Conservation (phyloP, 164 flowering plant species). For the Nelumbo lutea region DNA sequence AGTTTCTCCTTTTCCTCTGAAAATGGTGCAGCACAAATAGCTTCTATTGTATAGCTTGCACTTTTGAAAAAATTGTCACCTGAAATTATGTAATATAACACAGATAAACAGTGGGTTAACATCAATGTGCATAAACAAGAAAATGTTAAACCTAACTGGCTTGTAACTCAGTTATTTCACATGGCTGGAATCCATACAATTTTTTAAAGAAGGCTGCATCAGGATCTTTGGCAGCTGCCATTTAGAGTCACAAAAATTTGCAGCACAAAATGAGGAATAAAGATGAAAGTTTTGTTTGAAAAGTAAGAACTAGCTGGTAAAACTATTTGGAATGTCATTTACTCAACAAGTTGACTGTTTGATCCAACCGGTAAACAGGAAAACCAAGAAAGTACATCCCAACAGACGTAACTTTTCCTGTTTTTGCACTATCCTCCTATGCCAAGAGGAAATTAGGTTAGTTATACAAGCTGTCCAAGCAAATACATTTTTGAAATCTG, state of each 20-base stretch:
- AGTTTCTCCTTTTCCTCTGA: slow-evolving; percentile 70
- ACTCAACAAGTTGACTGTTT: slow-evolving; percentile 58
- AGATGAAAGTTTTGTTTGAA: neutral
- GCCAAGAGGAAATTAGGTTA: slow-evolving; percentile 6
- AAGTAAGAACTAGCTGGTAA: neutral
- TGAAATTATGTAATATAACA: slow-evolving; percentile 19
- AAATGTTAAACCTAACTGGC: slow-evolving; percentile 22
- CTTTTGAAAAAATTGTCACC: slow-evolving; percentile 97
- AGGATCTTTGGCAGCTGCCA: slow-evolving; percentile 82
- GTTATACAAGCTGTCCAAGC: neutral
- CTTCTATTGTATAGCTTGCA: slow-evolving; percentile 84
- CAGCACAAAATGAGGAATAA: slow-evolving; percentile 3
- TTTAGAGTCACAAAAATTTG: slow-evolving; percentile 31
- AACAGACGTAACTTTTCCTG: slow-evolving; percentile 90
- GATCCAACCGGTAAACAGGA: slow-evolving; percentile 86
- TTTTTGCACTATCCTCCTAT: slow-evolving; percentile 86
- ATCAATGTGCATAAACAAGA: slow-evolving; percentile 2
- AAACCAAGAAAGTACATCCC: slow-evolving; percentile 98
- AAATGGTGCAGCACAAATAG: slow-evolving; percentile 70
- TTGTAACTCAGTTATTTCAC: slow-evolving; percentile 88
- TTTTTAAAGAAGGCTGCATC: slow-evolving; percentile 89
- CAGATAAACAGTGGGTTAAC: neutral
- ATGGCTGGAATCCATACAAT: slow-evolving; percentile 90
- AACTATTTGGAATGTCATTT: neutral
- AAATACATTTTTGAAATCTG: neutral